A percentile compares a stretch with the other conserved stretches of the same genome.
These are phyloP conservation scores for Coelastrella sp. DNA, from an alignment of 139 green algal genomes.

Conservation along the genomic window DNA sequence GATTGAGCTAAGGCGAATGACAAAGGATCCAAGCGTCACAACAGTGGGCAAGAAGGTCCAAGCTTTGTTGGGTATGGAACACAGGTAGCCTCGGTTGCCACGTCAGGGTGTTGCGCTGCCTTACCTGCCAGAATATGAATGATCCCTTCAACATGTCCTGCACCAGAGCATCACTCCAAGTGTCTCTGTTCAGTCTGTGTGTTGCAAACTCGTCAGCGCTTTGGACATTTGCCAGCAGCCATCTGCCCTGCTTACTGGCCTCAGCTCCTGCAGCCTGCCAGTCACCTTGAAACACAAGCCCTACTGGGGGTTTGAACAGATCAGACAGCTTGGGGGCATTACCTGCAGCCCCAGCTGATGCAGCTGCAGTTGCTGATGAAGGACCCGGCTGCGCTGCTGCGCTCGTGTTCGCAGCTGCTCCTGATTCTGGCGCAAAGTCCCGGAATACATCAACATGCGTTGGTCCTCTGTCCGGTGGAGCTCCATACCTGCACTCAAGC, in stretches of 20 bases:
- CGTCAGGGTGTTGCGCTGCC: background rate
- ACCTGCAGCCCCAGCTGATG: background rate
- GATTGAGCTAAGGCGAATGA: too few species aligned
- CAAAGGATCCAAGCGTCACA: too few species aligned
- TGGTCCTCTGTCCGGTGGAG: slow-evolving; percentile 38
- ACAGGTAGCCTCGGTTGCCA: background rate
- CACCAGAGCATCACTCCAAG: slow-evolving; percentile 78
- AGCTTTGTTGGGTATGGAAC: background rate
- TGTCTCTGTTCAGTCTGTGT: slow-evolving; percentile 89
- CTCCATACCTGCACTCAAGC: slow-evolving; percentile 38
- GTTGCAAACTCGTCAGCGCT: slow-evolving; percentile 79
- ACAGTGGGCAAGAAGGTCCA: too few species aligned
- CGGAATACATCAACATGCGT: slow-evolving; percentile 70
- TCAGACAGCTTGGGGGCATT: slow-evolving; percentile 55
- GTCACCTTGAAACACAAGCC: slow-evolving; percentile 70
- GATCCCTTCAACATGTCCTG: slow-evolving; percentile 70
- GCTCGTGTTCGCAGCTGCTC: background rate
- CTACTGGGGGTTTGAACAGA: slow-evolving; percentile 77
- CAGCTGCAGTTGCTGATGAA: background rate
- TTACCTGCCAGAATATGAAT: slow-evolving; percentile 89
- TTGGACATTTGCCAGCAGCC: slow-evolving; percentile 92
- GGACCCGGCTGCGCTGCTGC: background rate
- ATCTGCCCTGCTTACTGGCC: slow-evolving; percentile 56
- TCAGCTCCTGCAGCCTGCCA: slow-evolving; percentile 65
- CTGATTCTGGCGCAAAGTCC: slow-evolving; percentile 61